phyloP scores from a whole-genome alignment of 768 basidiomycete species.

The Rhizopogon rudus region DNA sequence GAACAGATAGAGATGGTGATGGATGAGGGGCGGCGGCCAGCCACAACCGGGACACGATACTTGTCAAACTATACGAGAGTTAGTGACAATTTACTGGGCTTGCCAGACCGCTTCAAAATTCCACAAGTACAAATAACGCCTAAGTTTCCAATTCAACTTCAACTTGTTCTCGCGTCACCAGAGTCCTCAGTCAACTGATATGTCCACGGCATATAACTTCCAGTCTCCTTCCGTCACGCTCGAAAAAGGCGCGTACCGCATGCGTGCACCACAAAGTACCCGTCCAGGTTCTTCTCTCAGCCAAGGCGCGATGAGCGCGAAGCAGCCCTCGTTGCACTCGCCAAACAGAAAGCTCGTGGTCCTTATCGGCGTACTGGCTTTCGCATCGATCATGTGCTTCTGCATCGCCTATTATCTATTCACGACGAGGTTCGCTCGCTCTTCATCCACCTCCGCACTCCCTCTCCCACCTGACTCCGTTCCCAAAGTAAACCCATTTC shows the following conservation, averaged over 20 bases:
- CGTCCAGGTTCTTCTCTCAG: constrained; percentile 15
- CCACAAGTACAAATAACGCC: neutral
- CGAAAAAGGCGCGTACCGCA: constrained; percentile 63
- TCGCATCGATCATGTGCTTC: constrained; percentile 50
- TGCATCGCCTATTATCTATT: constrained; percentile 60
- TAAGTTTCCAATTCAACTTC: neutral
- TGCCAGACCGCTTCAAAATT: no score
- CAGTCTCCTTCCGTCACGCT: constrained; percentile 60
- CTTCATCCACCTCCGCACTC: constrained; percentile 9
- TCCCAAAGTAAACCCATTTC: constrained; percentile 27
- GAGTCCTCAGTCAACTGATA: constrained; percentile 3
- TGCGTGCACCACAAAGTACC: constrained; percentile 41
- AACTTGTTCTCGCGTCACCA: constrained; percentile 16
- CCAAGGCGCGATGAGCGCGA: constrained; percentile 10
- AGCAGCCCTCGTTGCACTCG: constrained; percentile 7
- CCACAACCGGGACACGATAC: no score
- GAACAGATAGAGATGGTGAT: neutral
- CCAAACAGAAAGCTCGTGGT: constrained; percentile 33
- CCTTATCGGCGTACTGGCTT: constrained; percentile 41
- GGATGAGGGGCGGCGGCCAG: no score
- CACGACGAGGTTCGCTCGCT: constrained; percentile 45
- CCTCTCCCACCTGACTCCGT: constrained; percentile 26
- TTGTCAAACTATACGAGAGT: no score
- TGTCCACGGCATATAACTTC: constrained; percentile 17
- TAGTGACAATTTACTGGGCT: no score